These are phyloP conservation scores for Pythium vanterpoolii DNA, from an alignment of 352 stramenopile species.

Conservation along the genomic window DNA sequence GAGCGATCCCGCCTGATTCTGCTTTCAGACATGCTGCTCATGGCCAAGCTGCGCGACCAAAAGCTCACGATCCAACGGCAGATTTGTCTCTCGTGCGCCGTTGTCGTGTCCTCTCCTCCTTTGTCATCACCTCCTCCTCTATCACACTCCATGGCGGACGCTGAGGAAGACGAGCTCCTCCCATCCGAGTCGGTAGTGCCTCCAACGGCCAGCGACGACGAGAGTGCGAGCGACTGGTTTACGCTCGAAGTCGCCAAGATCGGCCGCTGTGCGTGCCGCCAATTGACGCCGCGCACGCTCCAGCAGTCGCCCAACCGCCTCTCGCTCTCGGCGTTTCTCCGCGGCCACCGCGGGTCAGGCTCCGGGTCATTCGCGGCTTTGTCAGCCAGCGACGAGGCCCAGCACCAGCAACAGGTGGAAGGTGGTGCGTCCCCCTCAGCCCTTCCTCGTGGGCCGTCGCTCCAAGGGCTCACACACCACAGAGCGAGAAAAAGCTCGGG, in stretches of 20 bases:
- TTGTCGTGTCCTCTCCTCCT: constrained; percentile 15
- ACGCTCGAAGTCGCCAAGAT: constrained; percentile 46
- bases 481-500: constrained; percentile 8
- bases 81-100: constrained; percentile 57
- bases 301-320: constrained; percentile 28
- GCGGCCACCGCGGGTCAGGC: constrained; percentile 22
- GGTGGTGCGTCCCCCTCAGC: neutral
- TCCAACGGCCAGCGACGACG: neutral
- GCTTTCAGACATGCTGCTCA: constrained; percentile 62
- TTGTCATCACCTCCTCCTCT: neutral
- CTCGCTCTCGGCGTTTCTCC: constrained; percentile 21
- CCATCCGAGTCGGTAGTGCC: neutral
- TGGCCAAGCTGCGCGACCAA: constrained; percentile 47
- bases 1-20: constrained; percentile 51
- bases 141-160: neutral
- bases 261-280: constrained; percentile 54
- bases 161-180: constrained; percentile 1
- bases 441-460: neutral
- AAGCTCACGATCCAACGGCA: constrained; percentile 53
- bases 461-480: too few species aligned
- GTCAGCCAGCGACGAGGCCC: neutral
- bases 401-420: neutral
- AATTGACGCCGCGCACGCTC: constrained; percentile 40
- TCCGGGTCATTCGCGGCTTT: constrained; percentile 19
- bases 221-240: constrained; percentile 25